Evolutionary conservation across 2,329 filamentous ascomycete species (phyloP).

Genomic region (Penicillium brasilianum): DNA sequence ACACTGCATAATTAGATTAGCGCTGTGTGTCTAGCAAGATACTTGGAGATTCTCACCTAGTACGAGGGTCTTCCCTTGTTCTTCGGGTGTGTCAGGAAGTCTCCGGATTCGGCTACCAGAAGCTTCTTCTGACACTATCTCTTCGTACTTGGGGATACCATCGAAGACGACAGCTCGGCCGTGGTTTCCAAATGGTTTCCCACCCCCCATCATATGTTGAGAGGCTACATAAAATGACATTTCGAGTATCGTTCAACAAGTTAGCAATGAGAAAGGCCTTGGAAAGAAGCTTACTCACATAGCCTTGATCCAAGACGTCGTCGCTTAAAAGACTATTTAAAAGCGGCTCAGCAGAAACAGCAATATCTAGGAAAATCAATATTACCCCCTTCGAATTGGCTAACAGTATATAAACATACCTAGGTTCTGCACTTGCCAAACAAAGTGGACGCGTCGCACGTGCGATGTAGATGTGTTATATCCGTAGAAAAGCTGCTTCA

Average conservation of each 20-base stretch:
- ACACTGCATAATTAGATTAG: not conserved
- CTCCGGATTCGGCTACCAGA: conserved; percentile 1
- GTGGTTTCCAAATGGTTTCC: not conserved
- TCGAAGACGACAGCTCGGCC: conserved; percentile 1
- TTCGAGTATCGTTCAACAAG: not conserved
- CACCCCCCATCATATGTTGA: not conserved
- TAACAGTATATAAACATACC: not conserved
- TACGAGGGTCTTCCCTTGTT: not conserved
- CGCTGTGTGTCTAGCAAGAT: not conserved
- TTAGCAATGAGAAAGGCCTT: not conserved
- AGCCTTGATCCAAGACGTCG: conserved; percentile 3
- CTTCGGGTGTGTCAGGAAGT: not conserved
- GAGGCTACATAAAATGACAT: conserved; percentile 5
- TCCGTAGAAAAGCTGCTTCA: conserved; percentile 19
- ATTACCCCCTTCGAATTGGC: not conserved
- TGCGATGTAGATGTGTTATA: conserved; percentile 20
- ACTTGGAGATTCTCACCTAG: not conserved
- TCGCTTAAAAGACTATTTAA: not conserved
- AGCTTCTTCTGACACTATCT: conserved; percentile 14
- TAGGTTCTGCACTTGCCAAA: conserved; percentile 7
- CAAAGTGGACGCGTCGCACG: conserved; percentile 20
- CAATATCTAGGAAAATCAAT: not conserved
- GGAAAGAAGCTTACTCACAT: conserved; percentile 3
- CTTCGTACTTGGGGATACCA: conserved; percentile 9
- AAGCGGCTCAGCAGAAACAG: not conserved